Evolutionary conservation across 1,284 basidiomycete genomes (phyloP).

Genomic region (Cryptococcus amylolentus): DNA sequence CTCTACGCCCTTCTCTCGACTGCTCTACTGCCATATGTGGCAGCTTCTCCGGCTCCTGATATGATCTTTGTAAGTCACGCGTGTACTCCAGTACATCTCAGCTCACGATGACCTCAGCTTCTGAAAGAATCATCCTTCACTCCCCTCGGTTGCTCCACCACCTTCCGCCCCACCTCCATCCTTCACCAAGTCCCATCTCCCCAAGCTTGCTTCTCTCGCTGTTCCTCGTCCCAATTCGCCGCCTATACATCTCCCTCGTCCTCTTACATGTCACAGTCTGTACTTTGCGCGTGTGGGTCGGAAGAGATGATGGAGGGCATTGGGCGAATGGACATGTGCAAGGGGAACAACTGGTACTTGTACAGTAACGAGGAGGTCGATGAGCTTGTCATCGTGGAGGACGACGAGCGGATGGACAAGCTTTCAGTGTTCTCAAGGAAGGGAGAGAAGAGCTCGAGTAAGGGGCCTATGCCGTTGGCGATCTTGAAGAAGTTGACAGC

Average conservation of each 20-base stretch:
- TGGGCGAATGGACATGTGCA: conserved; percentile 3
- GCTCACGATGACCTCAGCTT: not conserved
- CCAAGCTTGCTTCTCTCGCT: conserved; percentile 12
- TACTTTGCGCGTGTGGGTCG: conserved; percentile 8
- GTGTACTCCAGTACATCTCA: not conserved
- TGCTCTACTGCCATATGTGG: not conserved
- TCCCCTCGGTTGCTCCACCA: conserved; percentile 9
- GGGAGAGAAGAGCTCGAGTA: not conserved
- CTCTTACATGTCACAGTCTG: not conserved
- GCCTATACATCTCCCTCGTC: conserved; percentile 7
- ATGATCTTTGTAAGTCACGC: conserved; percentile 11
- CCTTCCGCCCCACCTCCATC: conserved; percentile 11
- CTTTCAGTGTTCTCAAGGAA: not conserved
- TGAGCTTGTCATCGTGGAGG: not conserved
- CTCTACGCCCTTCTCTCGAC: too few relatives aligned
- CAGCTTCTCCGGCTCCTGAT: conserved; percentile 11
- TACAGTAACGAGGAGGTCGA: conserved; percentile 4
- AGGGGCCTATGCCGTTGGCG: conserved; percentile 5
- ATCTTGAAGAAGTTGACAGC: conserved; percentile 5
- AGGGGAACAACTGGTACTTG: conserved; percentile 11
- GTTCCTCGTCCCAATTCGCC: conserved; percentile 7
- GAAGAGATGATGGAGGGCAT: conserved; percentile 9
- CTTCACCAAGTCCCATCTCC: conserved; percentile 12
- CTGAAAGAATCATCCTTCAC: conserved; percentile 9
- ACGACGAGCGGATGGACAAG: not conserved